Evolutionary conservation across 306 rosid species (phyloP), one percentile per base, ranked within the genome.

Genomic region (Prinsepia uniflora): DNA sequence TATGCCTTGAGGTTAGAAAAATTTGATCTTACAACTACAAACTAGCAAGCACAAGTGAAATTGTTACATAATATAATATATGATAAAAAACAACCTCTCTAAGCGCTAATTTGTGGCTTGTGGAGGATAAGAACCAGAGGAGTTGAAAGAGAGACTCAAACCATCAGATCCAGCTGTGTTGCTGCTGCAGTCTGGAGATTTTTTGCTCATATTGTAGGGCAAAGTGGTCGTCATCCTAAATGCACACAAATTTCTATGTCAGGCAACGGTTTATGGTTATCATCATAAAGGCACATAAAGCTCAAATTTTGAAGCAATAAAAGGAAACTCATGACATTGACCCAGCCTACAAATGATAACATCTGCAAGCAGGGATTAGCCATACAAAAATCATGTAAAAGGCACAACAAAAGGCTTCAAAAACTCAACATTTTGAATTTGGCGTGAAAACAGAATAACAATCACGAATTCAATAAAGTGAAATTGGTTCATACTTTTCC

Each of bases 201-300:
- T 82, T 75, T 78, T 75, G 75, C 72, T 68, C 72, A 84, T n/a
- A 48, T 45, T 18, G 80, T 92, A 92, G 22, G 98, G 96, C 10
- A 79, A 82, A 45, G 82, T 68, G 72, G 12, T 80, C 61, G 67
- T 74, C 73, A 77, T 87, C 88, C 98, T 92, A 70, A 63, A 49
- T 47, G 61, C 19, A 67, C 57, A 62, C 43, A 69, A 64, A 77
- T 55, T 17, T 50, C 79, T 42, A 53, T 15, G 72, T 78, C 39
- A 78, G 65, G 5, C 17, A 36, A 65, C n/a, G n/a, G n/a, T n/a
- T n/a, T n/a, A n/a, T 13, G 19, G 36, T 30, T 30, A 30, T 30
- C 36, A 30, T 30, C 36, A 2, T 30, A n/a, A 49, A 49, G 54
- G 14, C n/a, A 48, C 20, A 15, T 0, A 1, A 20, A 6, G 4